Conservation (phyloP, 768 basidiomycete genomes). For the Harrya chromipes region DNA sequence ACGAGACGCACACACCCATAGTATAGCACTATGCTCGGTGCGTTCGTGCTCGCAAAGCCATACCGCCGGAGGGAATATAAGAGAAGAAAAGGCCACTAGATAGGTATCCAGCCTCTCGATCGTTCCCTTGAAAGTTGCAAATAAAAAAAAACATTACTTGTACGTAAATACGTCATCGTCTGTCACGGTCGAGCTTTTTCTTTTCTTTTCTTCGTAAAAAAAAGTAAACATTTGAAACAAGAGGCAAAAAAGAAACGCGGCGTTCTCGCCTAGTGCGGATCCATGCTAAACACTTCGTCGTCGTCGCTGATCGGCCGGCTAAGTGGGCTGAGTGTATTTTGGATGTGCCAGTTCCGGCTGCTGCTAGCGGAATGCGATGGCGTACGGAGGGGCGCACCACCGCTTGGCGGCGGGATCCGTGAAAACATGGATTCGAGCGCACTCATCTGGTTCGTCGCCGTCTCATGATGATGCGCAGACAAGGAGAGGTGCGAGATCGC, state of each 20-base stretch:
- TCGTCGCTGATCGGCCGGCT: constrained; percentile 59
- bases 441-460: constrained; percentile 12
- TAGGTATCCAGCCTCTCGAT: constrained; percentile 30
- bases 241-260: background rate
- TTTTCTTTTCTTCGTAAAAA: constrained; percentile 1
- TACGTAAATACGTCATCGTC: constrained; percentile 24
- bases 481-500: constrained; percentile 22
- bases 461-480: constrained; percentile 24
- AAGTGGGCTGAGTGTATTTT: constrained; percentile 53
- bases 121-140: constrained; percentile 21
- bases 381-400: constrained; percentile 24
- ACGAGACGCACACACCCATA: constrained; percentile 3
- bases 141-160: constrained; percentile 23
- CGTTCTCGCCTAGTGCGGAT: constrained; percentile 21
- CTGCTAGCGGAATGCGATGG: constrained; percentile 22
- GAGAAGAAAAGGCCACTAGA: constrained; percentile 24
- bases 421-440: constrained; percentile 54
- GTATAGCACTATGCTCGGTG: background rate
- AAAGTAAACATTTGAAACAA: too few species aligned
- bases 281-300: constrained; percentile 74
- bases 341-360: constrained; percentile 35
- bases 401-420: constrained; percentile 33
- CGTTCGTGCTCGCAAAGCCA: constrained; percentile 2
- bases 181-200: constrained; percentile 9
- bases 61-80: constrained; percentile 6